Conservation (phyloP, 495 filamentous ascomycete genomes). For the Penicillium longicatenatum region DNA sequence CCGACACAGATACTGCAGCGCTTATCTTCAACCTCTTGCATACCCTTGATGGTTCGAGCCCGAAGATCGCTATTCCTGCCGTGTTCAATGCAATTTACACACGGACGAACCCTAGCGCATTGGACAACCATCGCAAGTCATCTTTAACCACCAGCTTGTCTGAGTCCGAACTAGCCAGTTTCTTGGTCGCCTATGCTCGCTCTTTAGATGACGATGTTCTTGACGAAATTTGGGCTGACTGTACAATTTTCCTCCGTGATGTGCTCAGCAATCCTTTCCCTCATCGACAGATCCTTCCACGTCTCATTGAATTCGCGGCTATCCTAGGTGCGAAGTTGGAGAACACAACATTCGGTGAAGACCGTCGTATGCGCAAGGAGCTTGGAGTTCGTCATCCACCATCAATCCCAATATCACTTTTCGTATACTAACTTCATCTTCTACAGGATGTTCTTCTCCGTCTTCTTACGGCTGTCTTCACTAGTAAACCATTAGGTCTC, state of each 20-base stretch:
- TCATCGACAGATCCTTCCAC: slow-evolving; percentile 85
- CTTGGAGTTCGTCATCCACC: slow-evolving; percentile 66
- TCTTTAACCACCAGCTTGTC: slow-evolving; percentile 80
- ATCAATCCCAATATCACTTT: neutral
- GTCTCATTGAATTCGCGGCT: slow-evolving; percentile 83
- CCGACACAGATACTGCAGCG: slow-evolving; percentile 39
- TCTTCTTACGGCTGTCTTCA: slow-evolving; percentile 87
- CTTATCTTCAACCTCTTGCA: slow-evolving; percentile 82
- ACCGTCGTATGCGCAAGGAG: slow-evolving; percentile 90
- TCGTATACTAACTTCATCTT: slow-evolving; percentile 28
- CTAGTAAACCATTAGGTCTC: slow-evolving; percentile 73
- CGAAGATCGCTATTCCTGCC: slow-evolving; percentile 91
- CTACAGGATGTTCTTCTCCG: slow-evolving; percentile 83
- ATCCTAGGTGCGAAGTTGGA: slow-evolving; percentile 92
- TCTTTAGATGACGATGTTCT: slow-evolving; percentile 97
- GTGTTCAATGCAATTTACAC: slow-evolving; percentile 97
- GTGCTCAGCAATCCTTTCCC: slow-evolving; percentile 93
- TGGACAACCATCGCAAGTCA: slow-evolving; percentile 80
- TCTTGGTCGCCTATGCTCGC: slow-evolving; percentile 83
- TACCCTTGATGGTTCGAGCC: slow-evolving; percentile 86
- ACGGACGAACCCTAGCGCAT: slow-evolving; percentile 77
- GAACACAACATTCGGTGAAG: slow-evolving; percentile 97
- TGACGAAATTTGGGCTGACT: slow-evolving; percentile 98
- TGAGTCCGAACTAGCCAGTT: slow-evolving; percentile 81
- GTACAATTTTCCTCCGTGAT: slow-evolving; percentile 86